Evolutionary conservation across 345 rosid genomes (phyloP), one percentile per base, ranked within the genome.

Genomic region (Eutrema yunnanense): DNA sequence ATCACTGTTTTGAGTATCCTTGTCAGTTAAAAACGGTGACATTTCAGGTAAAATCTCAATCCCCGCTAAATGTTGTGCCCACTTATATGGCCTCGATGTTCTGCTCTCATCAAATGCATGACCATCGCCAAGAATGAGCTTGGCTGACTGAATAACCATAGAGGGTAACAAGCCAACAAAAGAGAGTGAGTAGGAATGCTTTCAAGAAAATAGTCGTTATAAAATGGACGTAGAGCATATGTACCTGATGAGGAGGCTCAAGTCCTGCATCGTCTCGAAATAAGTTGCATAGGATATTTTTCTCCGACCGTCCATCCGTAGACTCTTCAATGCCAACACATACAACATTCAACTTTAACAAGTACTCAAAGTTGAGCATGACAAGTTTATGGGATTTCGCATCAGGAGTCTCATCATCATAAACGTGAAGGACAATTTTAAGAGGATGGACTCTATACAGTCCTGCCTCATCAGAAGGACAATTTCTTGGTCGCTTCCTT

Each of bases 31-130:
- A 84, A 90, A 76, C 11, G 91, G 96, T 44, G 96, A 78, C 67
- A 88, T 85, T 76, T 95, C 99, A 6, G 96, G 98, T 69, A 92
- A 84, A 81, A 92, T 83, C 82, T 86, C 96, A 55, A 95, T 90
- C 77, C 97, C 99, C 0, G 97, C 97, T 82, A 95, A 83, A 82
- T 85, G 92, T 67, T 90, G 97, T 32, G 90, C 96, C 99, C 97
- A 89, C 78, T 88, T 92, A 73, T 86, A 95, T 44, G 98, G 96
- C 65, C 90, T 96, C 43, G 86, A 88, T 63, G 76, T 79, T 80
- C 86, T 86, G 73, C 73, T 84, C 56, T 76, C 83, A 79, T 85
- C 91, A 70, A 92, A 90, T 52, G 66, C 77, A 42, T 71, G 82
- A 58, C 49, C 48, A 54, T 81, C 80, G 4, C 96, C 90, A 77